Evolutionary conservation across 495 filamentous ascomycete species (phyloP).

Genomic region (Chaetomium tenue): DNA sequence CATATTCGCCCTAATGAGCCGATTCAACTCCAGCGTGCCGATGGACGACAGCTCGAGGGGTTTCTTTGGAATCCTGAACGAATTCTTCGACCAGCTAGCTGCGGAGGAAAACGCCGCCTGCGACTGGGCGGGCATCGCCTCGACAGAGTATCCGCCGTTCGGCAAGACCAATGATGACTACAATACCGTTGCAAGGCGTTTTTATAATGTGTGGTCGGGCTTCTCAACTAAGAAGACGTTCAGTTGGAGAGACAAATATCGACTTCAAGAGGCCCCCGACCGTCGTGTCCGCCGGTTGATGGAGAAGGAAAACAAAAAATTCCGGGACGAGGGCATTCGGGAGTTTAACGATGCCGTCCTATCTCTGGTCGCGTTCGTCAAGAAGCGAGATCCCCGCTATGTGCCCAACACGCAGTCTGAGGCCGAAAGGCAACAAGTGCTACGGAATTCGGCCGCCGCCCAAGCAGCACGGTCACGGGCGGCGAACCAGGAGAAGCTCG

Average conservation of each 20-base stretch:
- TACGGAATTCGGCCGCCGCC: slow-evolving; percentile 74
- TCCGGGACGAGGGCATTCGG: slow-evolving; percentile 76
- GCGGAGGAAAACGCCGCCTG: slow-evolving; percentile 73
- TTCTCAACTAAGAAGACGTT: slow-evolving; percentile 87
- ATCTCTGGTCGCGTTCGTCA: slow-evolving; percentile 83
- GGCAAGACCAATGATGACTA: slow-evolving; percentile 65
- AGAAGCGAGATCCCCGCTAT: slow-evolving; percentile 87
- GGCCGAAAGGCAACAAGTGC: slow-evolving; percentile 71
- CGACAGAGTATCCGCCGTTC: slow-evolving; percentile 73
- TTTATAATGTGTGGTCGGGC: slow-evolving; percentile 77
- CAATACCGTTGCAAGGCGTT: slow-evolving; percentile 68
- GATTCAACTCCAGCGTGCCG: slow-evolving; percentile 71
- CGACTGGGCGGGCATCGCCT: slow-evolving; percentile 57
- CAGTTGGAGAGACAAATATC: slow-evolving; percentile 82
- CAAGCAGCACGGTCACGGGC: slow-evolving; percentile 83
- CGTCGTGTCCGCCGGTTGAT: slow-evolving; percentile 77
- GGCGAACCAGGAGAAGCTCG: slow-evolving; percentile 70
- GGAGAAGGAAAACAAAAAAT: slow-evolving; percentile 90
- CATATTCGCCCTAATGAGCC: slow-evolving; percentile 67
- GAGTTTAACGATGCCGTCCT: slow-evolving; percentile 93
- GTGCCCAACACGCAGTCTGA: slow-evolving; percentile 65
- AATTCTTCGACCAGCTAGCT: slow-evolving; percentile 77
- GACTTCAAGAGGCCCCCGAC: slow-evolving; percentile 81
- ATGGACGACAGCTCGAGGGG: slow-evolving; percentile 71
- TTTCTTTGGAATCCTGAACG: slow-evolving; percentile 76